Evolutionary conservation across 1,139 yeast species (phyloP).

Genomic region (Saccharomyces hybrid): DNA sequence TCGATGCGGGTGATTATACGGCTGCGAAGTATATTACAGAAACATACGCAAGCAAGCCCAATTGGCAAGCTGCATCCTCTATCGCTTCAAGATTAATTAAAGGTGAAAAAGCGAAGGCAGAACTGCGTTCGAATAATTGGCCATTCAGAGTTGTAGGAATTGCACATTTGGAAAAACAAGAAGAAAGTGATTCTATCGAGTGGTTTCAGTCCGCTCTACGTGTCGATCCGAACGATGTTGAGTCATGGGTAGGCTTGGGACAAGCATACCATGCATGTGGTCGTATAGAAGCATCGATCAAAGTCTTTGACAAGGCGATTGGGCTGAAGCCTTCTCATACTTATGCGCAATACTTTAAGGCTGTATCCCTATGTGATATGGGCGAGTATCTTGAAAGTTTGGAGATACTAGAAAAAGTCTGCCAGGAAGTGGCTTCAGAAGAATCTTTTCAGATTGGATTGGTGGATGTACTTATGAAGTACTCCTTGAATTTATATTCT

Average conservation of each 20-base stretch:
- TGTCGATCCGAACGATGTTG: constrained; percentile 54
- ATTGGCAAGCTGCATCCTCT: constrained; percentile 83
- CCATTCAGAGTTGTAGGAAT: constrained; percentile 85
- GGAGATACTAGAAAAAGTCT: constrained; percentile 38
- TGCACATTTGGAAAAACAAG: constrained; percentile 61
- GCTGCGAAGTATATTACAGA: constrained; percentile 71
- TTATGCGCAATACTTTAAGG: constrained; percentile 61
- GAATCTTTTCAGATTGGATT: constrained; percentile 52
- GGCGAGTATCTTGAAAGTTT: constrained; percentile 48
- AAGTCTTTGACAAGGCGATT: constrained; percentile 66
- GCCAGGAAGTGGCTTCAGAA: constrained; percentile 42
- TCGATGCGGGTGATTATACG: constrained; percentile 65
- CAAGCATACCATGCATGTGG: constrained; percentile 88
- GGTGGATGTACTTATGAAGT: constrained; percentile 49
- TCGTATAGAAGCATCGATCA: constrained; percentile 74
- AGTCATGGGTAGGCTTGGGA: constrained; percentile 91
- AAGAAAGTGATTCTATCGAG: constrained; percentile 75
- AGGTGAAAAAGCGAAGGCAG: constrained; percentile 53
- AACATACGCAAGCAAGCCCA: constrained; percentile 55
- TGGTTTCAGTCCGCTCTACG: constrained; percentile 84
- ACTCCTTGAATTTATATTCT: constrained; percentile 45
- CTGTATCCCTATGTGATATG: constrained; percentile 48
- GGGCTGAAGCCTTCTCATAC: constrained; percentile 46
- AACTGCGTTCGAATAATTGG: constrained; percentile 53
- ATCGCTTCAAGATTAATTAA: constrained; percentile 57